phyloP scores from a whole-genome alignment of 352 stramenopile species.

The Blastocystis sp. region DNA sequence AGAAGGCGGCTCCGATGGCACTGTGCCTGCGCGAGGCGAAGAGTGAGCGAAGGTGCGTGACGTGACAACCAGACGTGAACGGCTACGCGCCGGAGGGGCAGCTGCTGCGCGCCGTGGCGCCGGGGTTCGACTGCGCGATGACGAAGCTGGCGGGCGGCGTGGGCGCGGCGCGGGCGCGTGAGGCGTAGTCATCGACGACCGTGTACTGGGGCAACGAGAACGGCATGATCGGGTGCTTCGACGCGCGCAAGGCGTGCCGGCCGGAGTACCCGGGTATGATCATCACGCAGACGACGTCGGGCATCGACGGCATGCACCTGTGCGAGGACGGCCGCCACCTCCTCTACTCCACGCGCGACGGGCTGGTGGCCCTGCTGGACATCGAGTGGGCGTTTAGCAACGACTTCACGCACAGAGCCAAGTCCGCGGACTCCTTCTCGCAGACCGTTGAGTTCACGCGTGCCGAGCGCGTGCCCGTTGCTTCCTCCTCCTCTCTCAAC shows the following conservation, averaged over 20 bases:
- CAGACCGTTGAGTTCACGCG: conserved; percentile 31
- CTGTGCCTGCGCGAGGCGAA: neutral
- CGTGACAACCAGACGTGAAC: conserved; percentile 31
- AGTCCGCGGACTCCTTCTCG: conserved; percentile 37
- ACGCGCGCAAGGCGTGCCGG: neutral
- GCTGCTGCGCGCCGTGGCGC: neutral
- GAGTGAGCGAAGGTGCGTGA: neutral
- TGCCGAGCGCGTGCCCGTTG: neutral
- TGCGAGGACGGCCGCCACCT: conserved; percentile 13
- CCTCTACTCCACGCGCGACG: conserved; percentile 52
- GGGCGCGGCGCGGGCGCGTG: neutral
- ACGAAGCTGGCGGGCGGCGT: neutral
- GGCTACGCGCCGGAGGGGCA: neutral
- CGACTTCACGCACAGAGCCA: neutral
- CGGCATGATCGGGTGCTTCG: conserved; percentile 41
- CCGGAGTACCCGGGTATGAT: conserved; percentile 1
- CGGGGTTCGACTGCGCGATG: neutral
- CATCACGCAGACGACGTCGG: conserved; percentile 18
- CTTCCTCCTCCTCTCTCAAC: neutral
- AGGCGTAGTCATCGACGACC: neutral
- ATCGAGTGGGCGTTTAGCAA: neutral
- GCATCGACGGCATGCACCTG: conserved; percentile 35
- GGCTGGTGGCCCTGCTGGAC: conserved; percentile 18
- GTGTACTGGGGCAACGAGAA: conserved; percentile 59
- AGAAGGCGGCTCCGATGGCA: neutral